These are phyloP conservation scores for Sequoia sempervirens DNA, from an alignment of 75 land plant species.

Conservation along the genomic window DNA sequence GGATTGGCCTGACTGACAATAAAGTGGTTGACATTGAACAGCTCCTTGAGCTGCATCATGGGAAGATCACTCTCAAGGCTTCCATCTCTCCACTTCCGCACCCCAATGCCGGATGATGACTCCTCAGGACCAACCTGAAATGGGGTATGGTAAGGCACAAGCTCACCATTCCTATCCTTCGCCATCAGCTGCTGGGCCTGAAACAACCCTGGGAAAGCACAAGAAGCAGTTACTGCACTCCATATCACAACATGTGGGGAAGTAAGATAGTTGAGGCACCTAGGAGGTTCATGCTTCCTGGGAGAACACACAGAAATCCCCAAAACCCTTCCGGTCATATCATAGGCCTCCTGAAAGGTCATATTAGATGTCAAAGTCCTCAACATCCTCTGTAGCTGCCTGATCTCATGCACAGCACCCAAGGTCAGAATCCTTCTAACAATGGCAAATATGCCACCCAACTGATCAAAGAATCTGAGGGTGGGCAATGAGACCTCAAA, in stretches of 20 bases:
- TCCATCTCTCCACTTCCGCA: constrained; percentile 95
- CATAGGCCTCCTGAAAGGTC: constrained; percentile 99
- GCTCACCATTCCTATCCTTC: constrained; percentile 85
- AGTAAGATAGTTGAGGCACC: constrained; percentile 95
- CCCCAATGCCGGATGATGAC: constrained; percentile 24
- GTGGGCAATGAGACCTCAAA: constrained; percentile 88
- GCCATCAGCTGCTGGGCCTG: constrained; percentile 99
- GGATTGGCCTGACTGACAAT: constrained; percentile 99
- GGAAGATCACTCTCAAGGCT: constrained; percentile 98
- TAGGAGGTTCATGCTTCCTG: constrained; percentile 90
- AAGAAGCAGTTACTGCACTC: constrained; percentile 99
- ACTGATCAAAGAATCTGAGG: constrained; percentile 82
- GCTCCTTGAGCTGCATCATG: constrained; percentile 95
- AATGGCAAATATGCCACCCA: constrained; percentile 90
- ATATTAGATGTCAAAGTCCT: constrained; percentile 82
- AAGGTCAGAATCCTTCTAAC: constrained; percentile 74
- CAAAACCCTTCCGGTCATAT: constrained; percentile 90
- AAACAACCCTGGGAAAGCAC: constrained; percentile 99
- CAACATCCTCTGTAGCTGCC: constrained; percentile 71
- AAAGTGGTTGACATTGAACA: constrained; percentile 98
- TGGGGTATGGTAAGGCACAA: constrained; percentile 96
- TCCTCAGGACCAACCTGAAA: constrained; percentile 79
- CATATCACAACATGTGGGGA: constrained; percentile 99
- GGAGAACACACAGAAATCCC: constrained; percentile 98
- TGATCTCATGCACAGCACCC: constrained; percentile 93